Conservation (phyloP, 2,329 filamentous ascomycete genomes). For the Fonsecaea pugnacius region DNA sequence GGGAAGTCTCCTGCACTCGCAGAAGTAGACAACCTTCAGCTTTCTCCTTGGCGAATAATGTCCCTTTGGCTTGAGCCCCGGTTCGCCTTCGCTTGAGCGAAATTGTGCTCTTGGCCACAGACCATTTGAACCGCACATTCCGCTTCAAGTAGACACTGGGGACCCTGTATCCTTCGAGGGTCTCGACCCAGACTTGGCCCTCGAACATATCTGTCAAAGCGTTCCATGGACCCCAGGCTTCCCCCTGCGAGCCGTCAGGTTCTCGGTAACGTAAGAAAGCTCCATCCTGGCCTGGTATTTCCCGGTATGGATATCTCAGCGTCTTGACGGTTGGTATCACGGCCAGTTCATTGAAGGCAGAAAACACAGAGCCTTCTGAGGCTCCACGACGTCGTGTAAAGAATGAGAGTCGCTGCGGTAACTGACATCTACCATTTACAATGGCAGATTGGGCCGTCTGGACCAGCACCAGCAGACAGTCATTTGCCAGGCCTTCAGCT, state of each 20-base stretch:
- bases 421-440: background rate
- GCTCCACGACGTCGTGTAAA: background rate
- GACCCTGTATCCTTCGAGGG: background rate
- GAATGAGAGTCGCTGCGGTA: background rate
- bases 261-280: background rate
- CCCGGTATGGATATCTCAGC: background rate
- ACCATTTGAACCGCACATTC: background rate
- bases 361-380: background rate
- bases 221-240: background rate
- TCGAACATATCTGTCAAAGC: background rate
- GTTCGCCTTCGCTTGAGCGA: background rate
- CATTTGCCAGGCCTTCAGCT: too few species aligned
- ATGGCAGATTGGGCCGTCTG: background rate
- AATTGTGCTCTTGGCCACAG: background rate
- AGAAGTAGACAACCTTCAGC: background rate
- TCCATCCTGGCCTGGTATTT: background rate
- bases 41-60: background rate
- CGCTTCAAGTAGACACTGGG: slow-evolving; percentile 1
- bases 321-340: background rate
- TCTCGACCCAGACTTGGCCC: slow-evolving; percentile 9
- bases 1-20: background rate
- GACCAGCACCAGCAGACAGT: too few species aligned
- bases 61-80: background rate
- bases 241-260: background rate
- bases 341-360: slow-evolving; percentile 5